phyloP scores from a whole-genome alignment of 2,329 filamentous ascomycete genomes.

The Zarea fungicola region DNA sequence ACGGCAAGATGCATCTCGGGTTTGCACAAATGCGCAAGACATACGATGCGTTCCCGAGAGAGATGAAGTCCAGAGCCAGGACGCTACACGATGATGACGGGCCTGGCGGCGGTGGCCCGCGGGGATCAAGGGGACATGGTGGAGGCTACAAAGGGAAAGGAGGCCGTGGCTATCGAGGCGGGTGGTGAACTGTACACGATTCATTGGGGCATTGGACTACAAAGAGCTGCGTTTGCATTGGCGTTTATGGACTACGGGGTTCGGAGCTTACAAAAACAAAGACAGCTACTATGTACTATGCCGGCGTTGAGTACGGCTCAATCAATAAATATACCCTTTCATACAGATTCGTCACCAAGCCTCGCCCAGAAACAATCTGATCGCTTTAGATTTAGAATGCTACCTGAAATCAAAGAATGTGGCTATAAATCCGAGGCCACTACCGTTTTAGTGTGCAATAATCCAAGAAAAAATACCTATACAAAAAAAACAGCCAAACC shows the following conservation, averaged over 20 bases:
- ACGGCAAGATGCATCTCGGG: conserved; percentile 98
- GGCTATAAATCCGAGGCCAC: no score
- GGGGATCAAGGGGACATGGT: conserved; percentile 47
- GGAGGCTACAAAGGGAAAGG: conserved; percentile 50
- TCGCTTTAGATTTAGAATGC: no score
- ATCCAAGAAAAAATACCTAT: no score
- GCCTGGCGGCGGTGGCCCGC: conserved; percentile 39
- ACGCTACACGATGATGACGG: conserved; percentile 47
- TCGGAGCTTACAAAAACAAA: no score
- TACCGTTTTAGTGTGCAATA: no score
- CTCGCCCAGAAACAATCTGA: no score
- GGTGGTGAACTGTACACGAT: conserved; percentile 34
- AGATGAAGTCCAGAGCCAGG: conserved; percentile 68
- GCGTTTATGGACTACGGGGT: conserved; percentile 7
- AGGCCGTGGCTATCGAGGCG: conserved; percentile 45
- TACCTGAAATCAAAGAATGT: no score
- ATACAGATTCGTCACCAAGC: no score
- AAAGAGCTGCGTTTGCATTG: background rate
- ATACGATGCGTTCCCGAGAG: conserved; percentile 78
- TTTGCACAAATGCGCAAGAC: conserved; percentile 98
- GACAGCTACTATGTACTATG: no score
- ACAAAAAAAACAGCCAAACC: background rate
- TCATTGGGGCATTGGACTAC: background rate
- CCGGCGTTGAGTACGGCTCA: no score
- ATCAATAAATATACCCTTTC: no score